A percentile compares a stretch with the other conserved stretches of the same genome.
These are phyloP conservation scores for Rhodamnia argentea DNA, from an alignment of 345 rosid genomes.

Conservation along the genomic window DNA sequence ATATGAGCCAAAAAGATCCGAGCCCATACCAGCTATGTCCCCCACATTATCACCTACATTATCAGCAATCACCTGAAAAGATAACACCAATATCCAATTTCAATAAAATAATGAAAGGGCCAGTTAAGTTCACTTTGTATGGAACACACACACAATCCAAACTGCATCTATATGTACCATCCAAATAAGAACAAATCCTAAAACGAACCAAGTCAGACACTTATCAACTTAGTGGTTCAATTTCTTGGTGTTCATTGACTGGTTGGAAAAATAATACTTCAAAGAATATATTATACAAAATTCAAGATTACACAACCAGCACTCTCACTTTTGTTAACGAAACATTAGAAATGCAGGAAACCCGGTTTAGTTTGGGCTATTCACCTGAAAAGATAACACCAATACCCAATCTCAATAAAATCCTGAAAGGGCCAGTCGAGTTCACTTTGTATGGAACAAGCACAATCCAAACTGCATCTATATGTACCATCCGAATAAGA, in stretches of 20 bases:
- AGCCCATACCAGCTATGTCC: slow-evolving; percentile 84
- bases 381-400: slow-evolving; percentile 33
- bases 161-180: background rate
- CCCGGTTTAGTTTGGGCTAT: no score
- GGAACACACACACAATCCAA: background rate
- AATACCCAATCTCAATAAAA: background rate
- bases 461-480: background rate
- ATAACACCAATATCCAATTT: background rate
- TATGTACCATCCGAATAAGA: background rate
- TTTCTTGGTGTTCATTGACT: no score
- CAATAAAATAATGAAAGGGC: background rate
- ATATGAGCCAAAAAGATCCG: slow-evolving; percentile 67
- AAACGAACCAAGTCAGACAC: background rate
- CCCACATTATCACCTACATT: slow-evolving; percentile 86
- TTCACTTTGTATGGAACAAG: background rate
- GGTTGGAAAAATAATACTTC: no score
- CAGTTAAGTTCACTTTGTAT: background rate
- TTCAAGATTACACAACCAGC: no score
- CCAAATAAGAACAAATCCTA: background rate
- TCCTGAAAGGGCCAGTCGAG: background rate
- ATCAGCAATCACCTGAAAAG: slow-evolving; percentile 68
- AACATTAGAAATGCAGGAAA: no score
- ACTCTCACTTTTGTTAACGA: no score
- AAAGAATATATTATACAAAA: no score
- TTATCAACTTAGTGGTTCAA: background rate